These are phyloP conservation scores for Agaricales sp. DNA, from an alignment of 1,284 basidiomycete genomes.

Conservation along the genomic window DNA sequence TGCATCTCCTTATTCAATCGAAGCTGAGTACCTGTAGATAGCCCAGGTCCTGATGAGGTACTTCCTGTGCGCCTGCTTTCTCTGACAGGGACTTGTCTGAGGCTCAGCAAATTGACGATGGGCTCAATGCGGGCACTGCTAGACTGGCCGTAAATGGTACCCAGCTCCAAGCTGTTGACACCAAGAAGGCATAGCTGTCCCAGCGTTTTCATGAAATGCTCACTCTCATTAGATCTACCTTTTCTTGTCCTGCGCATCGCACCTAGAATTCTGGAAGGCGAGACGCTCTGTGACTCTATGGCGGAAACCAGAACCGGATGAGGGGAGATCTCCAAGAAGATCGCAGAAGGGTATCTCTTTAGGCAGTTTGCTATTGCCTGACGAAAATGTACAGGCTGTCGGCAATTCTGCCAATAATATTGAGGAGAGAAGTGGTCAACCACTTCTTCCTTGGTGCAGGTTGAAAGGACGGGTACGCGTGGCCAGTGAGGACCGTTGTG, in stretches of 20 bases:
- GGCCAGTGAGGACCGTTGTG: slow-evolving; percentile 12
- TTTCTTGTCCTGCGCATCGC: neutral
- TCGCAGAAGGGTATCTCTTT: neutral
- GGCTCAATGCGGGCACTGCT: neutral
- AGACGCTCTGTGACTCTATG: neutral
- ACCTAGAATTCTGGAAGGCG: neutral
- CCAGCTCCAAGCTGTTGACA: slow-evolving; percentile 15
- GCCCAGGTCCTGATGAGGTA: slow-evolving; percentile 12
- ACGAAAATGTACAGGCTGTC: neutral
- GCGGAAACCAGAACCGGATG: neutral
- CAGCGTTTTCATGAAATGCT: neutral
- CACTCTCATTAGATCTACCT: neutral
- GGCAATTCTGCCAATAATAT: slow-evolving; percentile 8
- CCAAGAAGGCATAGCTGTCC: slow-evolving; percentile 9
- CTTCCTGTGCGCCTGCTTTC: neutral
- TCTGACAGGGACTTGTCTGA: neutral
- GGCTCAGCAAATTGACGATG: neutral
- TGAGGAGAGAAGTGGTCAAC: slow-evolving; percentile 8
- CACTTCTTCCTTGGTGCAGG: slow-evolving; percentile 11
- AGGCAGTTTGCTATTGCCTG: neutral
- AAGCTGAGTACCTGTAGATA: slow-evolving; percentile 20
- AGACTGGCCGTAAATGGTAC: slow-evolving; percentile 14
- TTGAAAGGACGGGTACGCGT: slow-evolving; percentile 14
- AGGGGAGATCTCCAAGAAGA: neutral
- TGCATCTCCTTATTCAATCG: slow-evolving; percentile 24